Conservation (phyloP, 768 basidiomycete genomes). For the Phanerochaete carnosa region DNA sequence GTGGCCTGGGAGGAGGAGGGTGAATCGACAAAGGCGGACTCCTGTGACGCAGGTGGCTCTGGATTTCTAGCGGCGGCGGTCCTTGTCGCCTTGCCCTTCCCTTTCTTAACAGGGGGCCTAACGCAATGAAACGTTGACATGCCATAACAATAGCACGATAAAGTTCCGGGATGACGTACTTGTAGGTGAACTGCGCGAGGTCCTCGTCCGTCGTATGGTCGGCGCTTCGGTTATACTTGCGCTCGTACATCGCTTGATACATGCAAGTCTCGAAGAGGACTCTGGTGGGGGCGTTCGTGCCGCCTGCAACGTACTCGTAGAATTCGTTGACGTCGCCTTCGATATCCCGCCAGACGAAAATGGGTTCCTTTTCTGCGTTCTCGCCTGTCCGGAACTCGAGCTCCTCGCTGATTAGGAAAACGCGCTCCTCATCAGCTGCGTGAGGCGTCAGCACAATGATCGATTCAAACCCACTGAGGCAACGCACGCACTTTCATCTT, state of each 20-base stretch:
- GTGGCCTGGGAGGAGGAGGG: slow-evolving; percentile 15
- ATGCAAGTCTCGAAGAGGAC: slow-evolving; percentile 92
- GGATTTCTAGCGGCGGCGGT: neutral
- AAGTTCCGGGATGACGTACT: slow-evolving; percentile 45
- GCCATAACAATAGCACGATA: neutral
- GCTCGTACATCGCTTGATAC: slow-evolving; percentile 95
- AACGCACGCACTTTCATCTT: slow-evolving; percentile 70
- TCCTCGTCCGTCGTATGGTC: slow-evolving; percentile 64
- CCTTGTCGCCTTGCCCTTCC: slow-evolving; percentile 8
- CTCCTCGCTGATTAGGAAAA: slow-evolving; percentile 87
- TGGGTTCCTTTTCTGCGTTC: slow-evolving; percentile 65
- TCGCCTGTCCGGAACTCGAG: slow-evolving; percentile 80
- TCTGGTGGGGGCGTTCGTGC: slow-evolving; percentile 73
- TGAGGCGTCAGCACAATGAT: neutral
- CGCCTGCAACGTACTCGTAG: slow-evolving; percentile 84
- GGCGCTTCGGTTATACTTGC: slow-evolving; percentile 76
- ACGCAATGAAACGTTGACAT: slow-evolving; percentile 8
- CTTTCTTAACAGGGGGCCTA: slow-evolving; percentile 23
- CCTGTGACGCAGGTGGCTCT: neutral
- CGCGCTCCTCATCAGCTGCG: slow-evolving; percentile 89
- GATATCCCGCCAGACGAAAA: slow-evolving; percentile 89
- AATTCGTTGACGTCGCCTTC: slow-evolving; percentile 90
- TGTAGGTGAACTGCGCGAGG: slow-evolving; percentile 78
- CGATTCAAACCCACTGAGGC: neutral
- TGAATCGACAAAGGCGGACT: neutral